Percentiles rank a stretch among this genome's conserved stretches.
Conservation (phyloP, 2,329 filamentous ascomycete species). For the Chaetomiaceae sp. region DNA sequence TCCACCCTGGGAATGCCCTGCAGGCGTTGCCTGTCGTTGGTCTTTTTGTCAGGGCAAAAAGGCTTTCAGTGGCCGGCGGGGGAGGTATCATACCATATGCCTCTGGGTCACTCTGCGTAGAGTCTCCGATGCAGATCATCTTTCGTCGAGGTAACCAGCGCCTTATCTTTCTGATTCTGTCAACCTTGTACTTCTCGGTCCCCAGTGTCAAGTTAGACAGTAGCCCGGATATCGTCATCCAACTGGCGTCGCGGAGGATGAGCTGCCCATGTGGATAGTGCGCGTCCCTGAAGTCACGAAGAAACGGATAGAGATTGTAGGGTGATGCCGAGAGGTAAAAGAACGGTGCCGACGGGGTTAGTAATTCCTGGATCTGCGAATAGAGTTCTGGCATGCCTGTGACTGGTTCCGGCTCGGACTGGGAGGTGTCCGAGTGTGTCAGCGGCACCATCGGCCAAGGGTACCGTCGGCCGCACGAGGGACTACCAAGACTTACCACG, state of each 20-base stretch:
- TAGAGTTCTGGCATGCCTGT: constrained; percentile 84
- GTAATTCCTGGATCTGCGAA: constrained; percentile 51
- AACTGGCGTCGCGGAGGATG: constrained; percentile 77
- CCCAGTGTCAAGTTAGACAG: constrained; percentile 73
- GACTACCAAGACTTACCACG: constrained; percentile 34
- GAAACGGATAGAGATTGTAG: constrained; percentile 88
- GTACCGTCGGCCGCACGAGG: no score
- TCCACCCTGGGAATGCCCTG: constrained; percentile 66
- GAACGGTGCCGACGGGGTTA: constrained; percentile 63
- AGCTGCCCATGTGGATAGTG: constrained; percentile 75
- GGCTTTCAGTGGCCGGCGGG: neutral
- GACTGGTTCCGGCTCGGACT: constrained; percentile 63
- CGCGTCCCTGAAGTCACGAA: constrained; percentile 65
- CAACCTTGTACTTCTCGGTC: constrained; percentile 81
- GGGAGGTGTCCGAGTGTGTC: neutral
- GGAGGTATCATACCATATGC: constrained; percentile 62
- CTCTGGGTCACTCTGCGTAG: constrained; percentile 87
- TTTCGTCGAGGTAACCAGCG: constrained; percentile 72
- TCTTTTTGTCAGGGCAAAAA: neutral
- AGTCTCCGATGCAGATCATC: constrained; percentile 84
- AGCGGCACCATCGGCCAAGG: neutral
- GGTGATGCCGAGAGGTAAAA: constrained; percentile 94
- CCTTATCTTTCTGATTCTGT: constrained; percentile 72
- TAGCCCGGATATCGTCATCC: constrained; percentile 78
- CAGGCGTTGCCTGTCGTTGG: constrained; percentile 39